Evolutionary conservation across 192 early-diverging fungal genomes (phyloP), one percentile per base, ranked within the genome.

Genomic region (Fimicolochytrium jonesii): DNA sequence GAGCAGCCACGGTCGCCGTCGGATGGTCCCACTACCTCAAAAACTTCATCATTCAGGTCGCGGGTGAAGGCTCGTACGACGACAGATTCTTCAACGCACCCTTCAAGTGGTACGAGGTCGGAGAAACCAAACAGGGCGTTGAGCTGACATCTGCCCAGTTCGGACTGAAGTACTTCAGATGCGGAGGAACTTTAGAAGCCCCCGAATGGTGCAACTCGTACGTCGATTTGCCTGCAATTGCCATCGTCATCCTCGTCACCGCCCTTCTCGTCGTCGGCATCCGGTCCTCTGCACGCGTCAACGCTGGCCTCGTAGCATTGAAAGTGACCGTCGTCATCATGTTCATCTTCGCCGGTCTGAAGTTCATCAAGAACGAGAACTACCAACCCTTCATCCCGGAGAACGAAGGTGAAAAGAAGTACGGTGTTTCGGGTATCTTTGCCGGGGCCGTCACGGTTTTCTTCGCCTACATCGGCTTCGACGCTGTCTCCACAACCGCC

Each of bases 21-120:
- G 88, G 91, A 6, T 95, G 91, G 89, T 90, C 91, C 17, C 77
- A 71, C 0, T 95, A 95, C 64, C 74, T 95, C 61, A 83, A 81
- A 6, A 67, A 67, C 2, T 89, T 94, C 49, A 72, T 92, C 37
- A 20, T 45, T 11, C 85, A 90, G 49, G 82, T 84, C 6, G 87
- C 88, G 47, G 62, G 66, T 90, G 23, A 74, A 39, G 37, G 37
- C 37, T 7, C 37, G 9, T 39, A 39, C 37, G 17, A 77, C 2
- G 29, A 54, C 1, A 68, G 70, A 20, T 91, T 83, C 56, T 86
- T 86, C 10, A 79, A 80, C 22, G 78, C 90, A 1, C 90, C 93
- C 3, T 68, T 95, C 30, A 52, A 68, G 5, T 95, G 90, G 87
- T 68, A 70, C 58, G 82, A 78, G 46, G 35, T 32, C 28, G 52